Percentiles rank a stretch among this genome's conserved stretches.
These are phyloP conservation scores for Thielaviopsis populi DNA, from an alignment of 2,329 filamentous ascomycete species.

Conservation along the genomic window DNA sequence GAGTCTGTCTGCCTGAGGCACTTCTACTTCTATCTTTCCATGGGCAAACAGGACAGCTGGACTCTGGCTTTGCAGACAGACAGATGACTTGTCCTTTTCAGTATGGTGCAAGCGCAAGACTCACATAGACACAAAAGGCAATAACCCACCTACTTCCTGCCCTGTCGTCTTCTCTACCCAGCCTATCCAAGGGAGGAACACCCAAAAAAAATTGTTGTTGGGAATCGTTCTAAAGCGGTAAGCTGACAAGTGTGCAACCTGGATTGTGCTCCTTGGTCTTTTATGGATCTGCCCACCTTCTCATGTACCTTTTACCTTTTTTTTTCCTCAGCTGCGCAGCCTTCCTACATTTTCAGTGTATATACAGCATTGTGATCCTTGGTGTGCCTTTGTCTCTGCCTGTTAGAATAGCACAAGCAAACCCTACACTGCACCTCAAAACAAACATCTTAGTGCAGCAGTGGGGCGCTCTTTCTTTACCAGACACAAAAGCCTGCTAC, in stretches of 20 bases:
- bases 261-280: not conserved
- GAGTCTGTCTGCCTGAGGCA: not conserved
- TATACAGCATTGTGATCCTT: not conserved
- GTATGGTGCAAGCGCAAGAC: not conserved
- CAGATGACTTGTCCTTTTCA: not conserved
- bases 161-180: not conserved
- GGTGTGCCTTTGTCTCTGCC: not conserved
- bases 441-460: no score
- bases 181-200: not conserved
- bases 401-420: not conserved
- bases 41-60: not conserved
- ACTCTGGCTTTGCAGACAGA: not conserved
- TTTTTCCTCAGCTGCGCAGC: not conserved
- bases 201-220: constrained; percentile 7
- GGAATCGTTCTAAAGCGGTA: not conserved
- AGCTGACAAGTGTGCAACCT: not conserved
- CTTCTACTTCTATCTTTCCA: not conserved
- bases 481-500: no score
- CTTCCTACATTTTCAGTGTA: not conserved
- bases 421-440: not conserved
- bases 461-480: no score
- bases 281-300: not conserved
- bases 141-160: not conserved
- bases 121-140: not conserved
- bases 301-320: not conserved